Evolutionary conservation across 1,139 yeast species (phyloP).

Genomic region (Geotrichum candidum): DNA sequence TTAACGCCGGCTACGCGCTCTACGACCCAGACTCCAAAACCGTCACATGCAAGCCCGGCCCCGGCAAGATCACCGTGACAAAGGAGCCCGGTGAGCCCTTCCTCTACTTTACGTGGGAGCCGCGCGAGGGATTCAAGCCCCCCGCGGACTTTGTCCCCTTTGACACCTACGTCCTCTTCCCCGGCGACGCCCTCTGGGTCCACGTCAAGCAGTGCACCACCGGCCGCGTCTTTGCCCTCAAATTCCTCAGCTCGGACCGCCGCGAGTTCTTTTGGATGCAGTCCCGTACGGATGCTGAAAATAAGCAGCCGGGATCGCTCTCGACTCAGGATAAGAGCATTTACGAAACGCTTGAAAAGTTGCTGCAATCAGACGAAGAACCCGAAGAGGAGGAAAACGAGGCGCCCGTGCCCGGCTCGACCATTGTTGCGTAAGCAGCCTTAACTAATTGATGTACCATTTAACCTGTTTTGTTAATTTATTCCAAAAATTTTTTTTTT

Average conservation of each 20-base stretch:
- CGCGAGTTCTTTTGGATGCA: conserved; percentile 89
- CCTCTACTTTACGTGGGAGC: conserved; percentile 56
- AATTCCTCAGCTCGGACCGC: conserved; percentile 78
- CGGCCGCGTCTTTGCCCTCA: conserved; percentile 81
- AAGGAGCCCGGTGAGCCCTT: conserved; percentile 54
- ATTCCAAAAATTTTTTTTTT: neutral
- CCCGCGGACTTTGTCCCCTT: conserved; percentile 37
- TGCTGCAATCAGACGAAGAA: conserved; percentile 3
- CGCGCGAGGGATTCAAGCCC: conserved; percentile 39
- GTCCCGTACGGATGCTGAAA: conserved; percentile 61
- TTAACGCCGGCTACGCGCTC: conserved; percentile 83
- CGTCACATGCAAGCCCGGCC: conserved; percentile 71
- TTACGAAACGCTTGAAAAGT: conserved; percentile 4
- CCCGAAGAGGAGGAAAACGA: conserved; percentile 11
- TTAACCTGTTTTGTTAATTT: neutral
- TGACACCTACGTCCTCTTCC: conserved; percentile 68
- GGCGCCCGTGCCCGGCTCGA: conserved; percentile 10
- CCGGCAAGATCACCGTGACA: conserved; percentile 64
- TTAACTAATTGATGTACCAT: neutral
- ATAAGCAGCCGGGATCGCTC: conserved; percentile 44
- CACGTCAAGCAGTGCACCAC: conserved; percentile 67
- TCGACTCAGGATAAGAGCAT: conserved; percentile 51
- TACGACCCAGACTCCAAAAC: conserved; percentile 62
- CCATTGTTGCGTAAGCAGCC: neutral
- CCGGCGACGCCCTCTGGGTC: conserved; percentile 87